Evolutionary conservation across 345 rosid genomes (phyloP), one percentile per base, ranked within the genome.

Genomic region (Salix udensis): DNA sequence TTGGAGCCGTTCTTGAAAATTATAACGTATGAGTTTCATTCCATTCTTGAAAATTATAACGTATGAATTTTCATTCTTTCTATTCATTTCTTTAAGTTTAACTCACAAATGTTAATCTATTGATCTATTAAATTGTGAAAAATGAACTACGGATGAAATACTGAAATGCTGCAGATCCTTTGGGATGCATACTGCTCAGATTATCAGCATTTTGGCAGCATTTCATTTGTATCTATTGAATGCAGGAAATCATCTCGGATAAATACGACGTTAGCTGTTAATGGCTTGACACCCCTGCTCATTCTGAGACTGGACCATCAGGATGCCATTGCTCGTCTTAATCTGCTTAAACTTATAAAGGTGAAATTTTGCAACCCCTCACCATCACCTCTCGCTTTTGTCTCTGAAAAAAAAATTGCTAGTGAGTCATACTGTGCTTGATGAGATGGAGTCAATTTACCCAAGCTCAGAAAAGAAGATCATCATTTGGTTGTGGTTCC

Each of bases 1-100:
- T 80, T 96, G 94, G 99, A 96, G 85, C 99, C 99, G 8, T 94
- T 96, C 88, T 87, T 96, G 86, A 96, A 96, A 88, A 96, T 94
- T 68, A 92, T 96, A 74, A 94, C 96, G 98, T 96, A 89, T 46
- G 96, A 37, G 4, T 44, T 12, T 66, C 36, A 34, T 34, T 34
- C 99, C 99, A 13, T 94, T 96, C 87, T 87, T 96, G 86, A 96
- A 96, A 88, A 96, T 94, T 68, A 92, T 96, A 74, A 94, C 96
- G 97, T 96, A 89, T 46, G 96, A 37, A 3, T 44, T 12, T 66
- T 37, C 68, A 12, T 7, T 30, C 30, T 64, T 74, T 39, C 8
- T 67, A 21, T 48, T 73, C 30, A 8, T 34, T 31, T 76, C 37
- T 80, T 39, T 10, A 58, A n/a, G 64, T 58, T 58, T 23, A 58